Base-by-base conservation (phyloP, 148 eudicot species). In the Rhododendron williamsianum region DNA sequence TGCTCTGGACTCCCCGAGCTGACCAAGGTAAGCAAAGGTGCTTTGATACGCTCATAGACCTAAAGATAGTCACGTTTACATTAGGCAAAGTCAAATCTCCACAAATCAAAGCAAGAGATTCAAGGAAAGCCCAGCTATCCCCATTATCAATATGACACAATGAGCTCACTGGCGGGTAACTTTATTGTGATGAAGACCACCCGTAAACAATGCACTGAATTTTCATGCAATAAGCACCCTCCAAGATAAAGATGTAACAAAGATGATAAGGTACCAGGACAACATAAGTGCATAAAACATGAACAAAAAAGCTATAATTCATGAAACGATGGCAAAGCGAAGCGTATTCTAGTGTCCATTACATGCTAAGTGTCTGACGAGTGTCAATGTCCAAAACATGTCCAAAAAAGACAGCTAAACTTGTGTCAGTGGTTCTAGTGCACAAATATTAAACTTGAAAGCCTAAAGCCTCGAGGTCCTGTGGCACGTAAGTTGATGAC, bases 1-100 rank as follows among this genome's bases (percentile, higher is more conserved):
- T 93, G 98, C 83, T 97, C 99, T 27, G 96, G 90, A 89, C 99
- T 93, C 85, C 99, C 99, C 45, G 98, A 91, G 92, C 98, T 95
- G 85, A 93, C 95, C 87, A 91, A 89, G 82, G 99, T 97, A 85
- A 97, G 95, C 88, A 97, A 88, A 78, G 99, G 99, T 12, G 99
- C 96, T 92, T 95, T 97, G 69, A 97, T 95, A 76, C 99, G 96
- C 89, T 97, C 99, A 87, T 95, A 97, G 25, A 97, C 99, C 99
- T 95, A 90, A 72, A 54, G 84, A 80, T 41, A 86, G 21, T 25
- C 69, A 83, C n/a, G 27, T 74, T 52, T 63, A 27, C 76, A 69
- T 78, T 9, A 52, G 4, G 41, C 36, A 74, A 86, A 52, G 83
- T 65, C n/a, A 82, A 56, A 79, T 48, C 78, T 87, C 72, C 76